Evolutionary conservation across 257 asterid species (phyloP).

Genomic region (Nemophila menziesii): DNA sequence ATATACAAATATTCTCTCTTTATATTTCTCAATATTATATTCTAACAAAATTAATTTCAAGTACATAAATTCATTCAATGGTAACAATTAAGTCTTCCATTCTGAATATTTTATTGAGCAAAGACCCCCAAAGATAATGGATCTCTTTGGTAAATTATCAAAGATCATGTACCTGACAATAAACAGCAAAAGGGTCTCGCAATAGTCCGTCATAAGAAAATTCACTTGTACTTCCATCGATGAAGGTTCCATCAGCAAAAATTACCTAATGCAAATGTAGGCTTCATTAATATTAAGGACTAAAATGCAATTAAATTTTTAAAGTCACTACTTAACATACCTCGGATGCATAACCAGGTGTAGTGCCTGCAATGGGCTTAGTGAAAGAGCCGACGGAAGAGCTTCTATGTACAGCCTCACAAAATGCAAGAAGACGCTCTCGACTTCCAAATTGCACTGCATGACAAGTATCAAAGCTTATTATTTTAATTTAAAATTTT

Average conservation of each 20-base stretch:
- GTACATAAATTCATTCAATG: too few relatives aligned
- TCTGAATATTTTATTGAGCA: too few relatives aligned
- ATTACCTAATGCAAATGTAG: constrained; percentile 66
- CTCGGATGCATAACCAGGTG: constrained; percentile 97
- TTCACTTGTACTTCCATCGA: constrained; percentile 94
- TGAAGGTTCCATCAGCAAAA: constrained; percentile 96
- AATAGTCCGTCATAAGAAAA: constrained; percentile 93
- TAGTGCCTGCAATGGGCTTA: constrained; percentile 75
- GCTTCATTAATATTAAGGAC: too few relatives aligned
- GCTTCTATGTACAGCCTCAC: constrained; percentile 90
- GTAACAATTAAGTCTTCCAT: too few relatives aligned
- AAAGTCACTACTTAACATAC: too few relatives aligned
- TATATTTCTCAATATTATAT: too few relatives aligned
- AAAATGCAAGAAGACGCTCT: constrained; percentile 74
- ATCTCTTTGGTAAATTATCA: constrained; percentile 1
- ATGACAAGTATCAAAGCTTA: too few relatives aligned
- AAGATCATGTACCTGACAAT: constrained; percentile 51
- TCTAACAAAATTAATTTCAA: too few relatives aligned
- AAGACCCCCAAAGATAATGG: too few relatives aligned
- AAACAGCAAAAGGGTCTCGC: constrained; percentile 72
- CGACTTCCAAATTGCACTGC: constrained; percentile 89
- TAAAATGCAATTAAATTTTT: too few relatives aligned
- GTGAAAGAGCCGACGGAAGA: constrained; percentile 89
- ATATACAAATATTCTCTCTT: too few relatives aligned
- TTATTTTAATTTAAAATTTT: too few relatives aligned